These are phyloP conservation scores for Saxophila tyrrhenica DNA, from an alignment of 495 filamentous ascomycete species.

Conservation along the genomic window DNA sequence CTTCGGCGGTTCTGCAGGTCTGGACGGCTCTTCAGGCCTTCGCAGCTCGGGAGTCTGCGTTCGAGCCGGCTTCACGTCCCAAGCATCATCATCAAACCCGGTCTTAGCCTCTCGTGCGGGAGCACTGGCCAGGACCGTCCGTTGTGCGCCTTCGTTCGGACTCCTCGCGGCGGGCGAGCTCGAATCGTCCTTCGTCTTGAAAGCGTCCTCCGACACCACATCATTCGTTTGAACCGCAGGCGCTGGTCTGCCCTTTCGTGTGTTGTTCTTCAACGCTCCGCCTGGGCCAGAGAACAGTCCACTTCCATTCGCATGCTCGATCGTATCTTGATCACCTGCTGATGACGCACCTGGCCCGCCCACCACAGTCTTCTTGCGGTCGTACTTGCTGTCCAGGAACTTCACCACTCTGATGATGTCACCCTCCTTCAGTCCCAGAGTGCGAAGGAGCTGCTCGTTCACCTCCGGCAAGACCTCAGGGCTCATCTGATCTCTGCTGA, in stretches of 20 bases:
- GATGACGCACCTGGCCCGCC: constrained; percentile 45
- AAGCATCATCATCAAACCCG: constrained; percentile 88
- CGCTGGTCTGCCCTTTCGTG: constrained; percentile 80
- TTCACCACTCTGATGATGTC: constrained; percentile 94
- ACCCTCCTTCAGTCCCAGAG: constrained; percentile 82
- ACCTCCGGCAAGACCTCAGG: constrained; percentile 83
- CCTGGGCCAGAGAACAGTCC: constrained; percentile 88
- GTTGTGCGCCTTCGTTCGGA: constrained; percentile 39
- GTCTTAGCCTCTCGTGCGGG: constrained; percentile 26
- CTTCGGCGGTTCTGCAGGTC: constrained; percentile 1
- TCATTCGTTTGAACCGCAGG: constrained; percentile 75
- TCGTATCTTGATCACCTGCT: constrained; percentile 36
- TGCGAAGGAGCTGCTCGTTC: constrained; percentile 65
- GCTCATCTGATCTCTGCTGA: constrained; percentile 86
- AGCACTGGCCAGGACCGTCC: constrained; percentile 41
- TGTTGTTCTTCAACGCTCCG: constrained; percentile 82
- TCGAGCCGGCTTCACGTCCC: constrained; percentile 91
- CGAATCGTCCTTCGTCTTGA: constrained; percentile 36
- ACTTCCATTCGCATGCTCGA: constrained; percentile 27
- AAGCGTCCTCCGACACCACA: constrained; percentile 75
- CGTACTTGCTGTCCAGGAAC: constrained; percentile 69
- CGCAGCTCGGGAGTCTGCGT: constrained; percentile 29
- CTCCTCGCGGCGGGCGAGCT: constrained; percentile 24
- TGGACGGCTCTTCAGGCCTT: neutral
- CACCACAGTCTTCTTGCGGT: constrained; percentile 54